Percentiles rank a stretch among this genome's conserved stretches.
Conservation (phyloP, 169 alveolate species). For the Hepatocystis sp. region DNA sequence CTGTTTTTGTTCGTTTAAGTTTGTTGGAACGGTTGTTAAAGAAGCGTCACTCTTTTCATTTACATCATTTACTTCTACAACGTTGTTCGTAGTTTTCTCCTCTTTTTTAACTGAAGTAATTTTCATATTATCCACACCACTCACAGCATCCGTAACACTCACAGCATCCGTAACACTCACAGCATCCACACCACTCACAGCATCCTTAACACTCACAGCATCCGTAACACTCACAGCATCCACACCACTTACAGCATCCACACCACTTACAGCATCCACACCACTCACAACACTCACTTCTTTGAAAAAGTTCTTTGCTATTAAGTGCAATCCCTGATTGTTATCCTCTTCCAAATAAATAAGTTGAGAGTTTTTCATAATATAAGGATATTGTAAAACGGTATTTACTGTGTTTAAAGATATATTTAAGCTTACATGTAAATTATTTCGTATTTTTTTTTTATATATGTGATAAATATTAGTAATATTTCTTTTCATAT, state of each 20-base stretch:
- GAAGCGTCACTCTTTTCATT: no score
- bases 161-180: no score
- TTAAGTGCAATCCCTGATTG: conserved; percentile 46
- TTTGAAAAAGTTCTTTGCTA: conserved; percentile 35
- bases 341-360: conserved; percentile 67
- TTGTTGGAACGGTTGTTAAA: no score
- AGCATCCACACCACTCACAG: no score
- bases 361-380: conserved; percentile 38
- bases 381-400: conserved; percentile 39
- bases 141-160: no score
- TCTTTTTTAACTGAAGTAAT: no score
- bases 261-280: neutral
- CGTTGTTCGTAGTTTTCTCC: no score
- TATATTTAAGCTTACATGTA: conserved; percentile 60
- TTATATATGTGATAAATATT: conserved; percentile 62
- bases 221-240: neutral
- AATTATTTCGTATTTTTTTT: conserved; percentile 32
- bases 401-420: conserved; percentile 10
- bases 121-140: no score
- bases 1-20: no score
- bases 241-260: neutral
- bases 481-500: conserved; percentile 26
- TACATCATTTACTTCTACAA: no score
- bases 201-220: no score
- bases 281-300: neutral